These are phyloP conservation scores for Falciphora oryzae DNA, from an alignment of 2,329 filamentous ascomycete species.

Conservation along the genomic window DNA sequence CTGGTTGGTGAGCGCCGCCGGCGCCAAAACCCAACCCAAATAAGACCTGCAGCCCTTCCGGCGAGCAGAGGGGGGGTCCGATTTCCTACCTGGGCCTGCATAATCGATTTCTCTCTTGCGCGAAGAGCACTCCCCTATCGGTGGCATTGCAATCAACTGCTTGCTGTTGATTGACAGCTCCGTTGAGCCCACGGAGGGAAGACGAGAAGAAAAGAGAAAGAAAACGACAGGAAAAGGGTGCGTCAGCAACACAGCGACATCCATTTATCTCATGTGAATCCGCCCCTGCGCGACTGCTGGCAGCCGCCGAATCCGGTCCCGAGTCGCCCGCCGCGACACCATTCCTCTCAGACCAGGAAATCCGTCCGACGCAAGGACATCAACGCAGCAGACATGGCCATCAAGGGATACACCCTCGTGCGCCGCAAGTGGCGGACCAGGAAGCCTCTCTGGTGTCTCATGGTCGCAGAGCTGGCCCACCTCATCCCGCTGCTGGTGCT, in stretches of 20 bases:
- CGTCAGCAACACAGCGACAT: neutral
- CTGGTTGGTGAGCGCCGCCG: neutral
- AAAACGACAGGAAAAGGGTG: neutral
- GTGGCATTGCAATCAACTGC: no score
- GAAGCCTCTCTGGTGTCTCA: conserved; percentile 55
- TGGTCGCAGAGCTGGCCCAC: conserved; percentile 60
- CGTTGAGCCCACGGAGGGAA: neutral
- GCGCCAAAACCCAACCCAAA: neutral
- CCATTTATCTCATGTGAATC: neutral
- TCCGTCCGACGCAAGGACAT: neutral
- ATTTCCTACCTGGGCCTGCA: neutral
- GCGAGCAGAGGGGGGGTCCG: neutral
- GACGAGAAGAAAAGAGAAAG: neutral
- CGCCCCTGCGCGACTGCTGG: neutral
- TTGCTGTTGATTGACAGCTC: neutral
- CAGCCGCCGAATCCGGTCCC: neutral
- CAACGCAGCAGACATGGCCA: conserved; percentile 24
- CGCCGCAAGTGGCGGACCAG: conserved; percentile 53
- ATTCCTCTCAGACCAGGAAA: neutral
- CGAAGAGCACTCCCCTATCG: neutral
- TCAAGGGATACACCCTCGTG: conserved; percentile 46
- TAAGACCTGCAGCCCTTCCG: neutral
- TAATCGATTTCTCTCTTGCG: neutral
- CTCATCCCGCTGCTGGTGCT: conserved; percentile 62
- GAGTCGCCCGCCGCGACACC: neutral